These are phyloP conservation scores for Penicillium sp. DNA, from an alignment of 2,329 filamentous ascomycete genomes.

Conservation along the genomic window DNA sequence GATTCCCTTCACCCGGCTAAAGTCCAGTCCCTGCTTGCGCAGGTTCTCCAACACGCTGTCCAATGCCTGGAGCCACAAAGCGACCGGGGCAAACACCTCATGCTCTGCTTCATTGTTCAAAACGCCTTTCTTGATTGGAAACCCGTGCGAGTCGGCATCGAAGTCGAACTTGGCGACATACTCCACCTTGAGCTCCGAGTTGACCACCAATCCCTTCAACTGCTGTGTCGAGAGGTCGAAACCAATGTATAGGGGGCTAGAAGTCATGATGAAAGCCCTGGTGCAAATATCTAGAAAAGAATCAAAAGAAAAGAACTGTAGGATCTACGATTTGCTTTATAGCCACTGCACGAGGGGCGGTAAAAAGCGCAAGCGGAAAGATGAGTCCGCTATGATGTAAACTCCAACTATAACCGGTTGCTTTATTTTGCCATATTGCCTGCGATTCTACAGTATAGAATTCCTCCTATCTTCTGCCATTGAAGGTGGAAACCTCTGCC, in stretches of 20 bases:
- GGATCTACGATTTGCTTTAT: neutral
- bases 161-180: conserved; percentile 93
- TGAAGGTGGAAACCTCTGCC: neutral
- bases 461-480: neutral
- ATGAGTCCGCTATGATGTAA: conserved; percentile 27
- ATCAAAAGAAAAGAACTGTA: neutral
- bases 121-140: conserved; percentile 86
- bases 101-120: conserved; percentile 76
- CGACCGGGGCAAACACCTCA: conserved; percentile 90
- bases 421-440: neutral
- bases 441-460: neutral
- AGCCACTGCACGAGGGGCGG: neutral
- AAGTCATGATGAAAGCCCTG: conserved; percentile 33
- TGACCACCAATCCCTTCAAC: conserved; percentile 88
- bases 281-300: neutral
- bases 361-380: conserved; percentile 8
- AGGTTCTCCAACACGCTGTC: conserved; percentile 80
- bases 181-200: conserved; percentile 76
- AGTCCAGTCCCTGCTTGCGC: conserved; percentile 68
- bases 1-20: conserved; percentile 74
- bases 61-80: conserved; percentile 91
- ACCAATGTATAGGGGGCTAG: conserved; percentile 74
- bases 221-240: conserved; percentile 98
- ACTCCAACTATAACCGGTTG: conserved; percentile 4
- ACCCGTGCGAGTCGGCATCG: conserved; percentile 76